phyloP scores from a whole-genome alignment of 768 basidiomycete genomes.

The Suillus americanus region DNA sequence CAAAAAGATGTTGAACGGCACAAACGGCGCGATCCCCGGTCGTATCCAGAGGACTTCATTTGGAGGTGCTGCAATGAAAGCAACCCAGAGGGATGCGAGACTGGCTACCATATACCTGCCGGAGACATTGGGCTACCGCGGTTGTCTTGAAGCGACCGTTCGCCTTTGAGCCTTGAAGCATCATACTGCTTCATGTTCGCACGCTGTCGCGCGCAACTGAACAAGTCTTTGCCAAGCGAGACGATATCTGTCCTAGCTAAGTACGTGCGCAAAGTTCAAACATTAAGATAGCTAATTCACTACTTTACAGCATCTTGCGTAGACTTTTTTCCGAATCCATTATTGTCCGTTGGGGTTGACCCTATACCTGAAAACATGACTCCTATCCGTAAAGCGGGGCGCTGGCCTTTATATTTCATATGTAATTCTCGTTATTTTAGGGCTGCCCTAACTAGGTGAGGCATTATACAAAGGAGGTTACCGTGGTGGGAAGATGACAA shows the following conservation, averaged over 20 bases:
- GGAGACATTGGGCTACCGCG: not conserved
- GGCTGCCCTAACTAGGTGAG: not conserved
- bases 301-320: not conserved
- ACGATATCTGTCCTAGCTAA: not conserved
- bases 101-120: constrained; percentile 4
- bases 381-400: not conserved
- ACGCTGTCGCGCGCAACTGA: not conserved
- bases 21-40: constrained; percentile 24
- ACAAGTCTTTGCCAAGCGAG: not conserved
- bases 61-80: constrained; percentile 51
- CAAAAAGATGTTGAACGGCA: constrained; percentile 1
- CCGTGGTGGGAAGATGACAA: not conserved
- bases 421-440: not conserved
- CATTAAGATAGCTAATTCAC: not conserved
- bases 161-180: not conserved
- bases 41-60: constrained; percentile 46
- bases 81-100: constrained; percentile 1
- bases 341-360: not conserved
- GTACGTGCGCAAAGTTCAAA: not conserved
- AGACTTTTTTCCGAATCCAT: not conserved
- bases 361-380: not conserved
- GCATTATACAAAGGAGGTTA: not conserved
- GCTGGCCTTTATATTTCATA: not conserved
- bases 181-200: not conserved
- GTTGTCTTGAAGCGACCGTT: not conserved